phyloP scores from a whole-genome alignment of 2,329 filamentous ascomycete genomes.

The Pseudomassariella vexata region DNA sequence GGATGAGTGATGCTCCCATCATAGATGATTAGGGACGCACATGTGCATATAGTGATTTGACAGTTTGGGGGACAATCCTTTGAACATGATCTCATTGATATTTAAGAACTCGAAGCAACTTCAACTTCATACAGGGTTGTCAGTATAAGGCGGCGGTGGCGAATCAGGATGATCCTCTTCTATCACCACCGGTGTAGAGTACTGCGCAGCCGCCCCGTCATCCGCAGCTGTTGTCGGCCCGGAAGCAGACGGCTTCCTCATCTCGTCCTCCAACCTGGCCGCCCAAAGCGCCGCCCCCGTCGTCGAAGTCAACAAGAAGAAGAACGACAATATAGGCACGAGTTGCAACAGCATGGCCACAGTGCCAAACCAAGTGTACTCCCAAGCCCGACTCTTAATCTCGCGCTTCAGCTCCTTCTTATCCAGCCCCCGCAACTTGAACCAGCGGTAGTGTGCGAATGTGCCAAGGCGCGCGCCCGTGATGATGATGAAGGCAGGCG shows the following conservation, averaged over 20 bases:
- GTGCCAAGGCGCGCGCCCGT: constrained; percentile 85
- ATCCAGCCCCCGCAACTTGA: constrained; percentile 68
- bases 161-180: constrained; percentile 21
- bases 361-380: constrained; percentile 92
- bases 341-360: constrained; percentile 79
- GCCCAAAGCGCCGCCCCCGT: constrained; percentile 84
- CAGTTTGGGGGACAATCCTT: neutral
- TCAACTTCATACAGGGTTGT: constrained; percentile 25
- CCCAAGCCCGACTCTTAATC: constrained; percentile 62
- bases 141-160: constrained; percentile 31
- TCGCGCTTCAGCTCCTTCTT: constrained; percentile 70
- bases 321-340: constrained; percentile 86
- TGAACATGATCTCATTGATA: too few species aligned
- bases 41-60: constrained; percentile 3
- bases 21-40: too few species aligned
- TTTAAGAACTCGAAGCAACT: neutral
- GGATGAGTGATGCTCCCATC: too few species aligned
- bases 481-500: constrained; percentile 78
- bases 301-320: constrained; percentile 85
- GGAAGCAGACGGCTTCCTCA: constrained; percentile 15
- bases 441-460: constrained; percentile 87
- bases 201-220: constrained; percentile 10
- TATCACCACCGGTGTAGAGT: too few species aligned
- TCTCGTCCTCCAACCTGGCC: constrained; percentile 64
- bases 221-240: neutral